Base-by-base conservation (phyloP, 2,329 filamentous ascomycete genomes). In the Trichoderma asperellum region DNA sequence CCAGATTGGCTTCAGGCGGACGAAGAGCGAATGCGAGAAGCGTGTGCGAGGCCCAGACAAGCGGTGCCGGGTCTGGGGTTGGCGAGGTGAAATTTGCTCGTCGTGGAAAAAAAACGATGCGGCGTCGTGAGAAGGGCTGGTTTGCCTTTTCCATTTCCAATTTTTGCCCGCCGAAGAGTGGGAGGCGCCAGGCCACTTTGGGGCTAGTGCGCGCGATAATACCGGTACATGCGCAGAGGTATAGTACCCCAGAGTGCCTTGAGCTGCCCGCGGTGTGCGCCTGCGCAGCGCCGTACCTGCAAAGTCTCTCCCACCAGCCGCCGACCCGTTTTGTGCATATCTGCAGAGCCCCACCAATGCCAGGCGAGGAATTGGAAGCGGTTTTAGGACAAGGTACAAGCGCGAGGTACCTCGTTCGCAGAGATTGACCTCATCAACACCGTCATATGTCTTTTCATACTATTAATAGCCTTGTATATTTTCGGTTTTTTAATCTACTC, bases 81-180 rank as follows among this genome's bases (percentile, higher is more conserved):
- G 78, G 75, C 78, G 77, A 80, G 78, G 74, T 77, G 79, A 81
- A 81, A 81, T 79, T 82, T 82, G 78, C 80, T 81, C 79, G 77
- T 75, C 77, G 77, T 77, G 76, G 76, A 73, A 75, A 77, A 79
- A 80, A 80, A 78, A 76, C 75, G 77, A 76, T 77, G 75, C 74
- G 75, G 73, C 74, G 74, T 74, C 75, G 76, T 80, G 79, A 81
- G 79, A 81, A 43, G 80, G 79, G 65, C 58, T 68, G 58, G 80
- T 78, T 43, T 82, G 78, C 78, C 77, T 79, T 77, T 66, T 59
- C 64, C 64, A 67, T 67, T 67, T 71, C 70, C 73, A 82, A 81
- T 82, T 82, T 82, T 82, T 79, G 74, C 76, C 75, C 75, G 75
- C 75, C 75, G 76, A 76, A 72, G 77, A 81, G 80, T 82, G 80